Conservation (phyloP, 2,329 filamentous ascomycete species). For the Arthrobotrys pseudoclavata region DNA sequence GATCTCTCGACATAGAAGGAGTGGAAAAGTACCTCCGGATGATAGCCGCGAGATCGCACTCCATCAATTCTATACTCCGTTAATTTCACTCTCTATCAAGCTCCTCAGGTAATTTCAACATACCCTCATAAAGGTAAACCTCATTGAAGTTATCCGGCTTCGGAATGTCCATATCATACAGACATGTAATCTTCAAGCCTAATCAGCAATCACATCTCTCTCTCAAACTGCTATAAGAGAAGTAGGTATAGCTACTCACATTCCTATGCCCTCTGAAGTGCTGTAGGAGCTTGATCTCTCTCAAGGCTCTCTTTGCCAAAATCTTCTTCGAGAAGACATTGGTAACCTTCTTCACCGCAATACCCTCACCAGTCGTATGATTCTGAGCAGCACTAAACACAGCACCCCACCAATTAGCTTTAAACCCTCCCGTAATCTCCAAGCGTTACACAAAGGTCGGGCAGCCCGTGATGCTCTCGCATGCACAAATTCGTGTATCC, state of each 20-base stretch:
- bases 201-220: constrained; percentile 23
- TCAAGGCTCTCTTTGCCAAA: constrained; percentile 93
- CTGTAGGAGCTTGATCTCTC: constrained; percentile 98
- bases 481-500: not conserved
- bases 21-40: constrained; percentile 73
- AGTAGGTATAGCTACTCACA: constrained; percentile 69
- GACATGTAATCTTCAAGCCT: constrained; percentile 84
- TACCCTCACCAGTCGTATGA: constrained; percentile 88
- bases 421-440: not conserved
- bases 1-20: not conserved
- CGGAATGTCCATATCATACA: constrained; percentile 99
- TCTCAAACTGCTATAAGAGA: not conserved
- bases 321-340: constrained; percentile 99
- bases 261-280: constrained; percentile 94
- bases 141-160: constrained; percentile 98
- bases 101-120: constrained; percentile 62
- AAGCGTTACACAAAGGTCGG: not conserved
- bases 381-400: constrained; percentile 85
- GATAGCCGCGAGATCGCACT: constrained; percentile 97
- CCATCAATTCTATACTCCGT: constrained; percentile 85
- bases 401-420: constrained; percentile 19
- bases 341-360: constrained; percentile 99
- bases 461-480: not conserved
- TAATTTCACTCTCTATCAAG: constrained; percentile 46
- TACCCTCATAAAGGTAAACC: constrained; percentile 98